These are phyloP conservation scores for Chionographis japonica DNA, from an alignment of 106 monocot genomes.

Conservation along the genomic window DNA sequence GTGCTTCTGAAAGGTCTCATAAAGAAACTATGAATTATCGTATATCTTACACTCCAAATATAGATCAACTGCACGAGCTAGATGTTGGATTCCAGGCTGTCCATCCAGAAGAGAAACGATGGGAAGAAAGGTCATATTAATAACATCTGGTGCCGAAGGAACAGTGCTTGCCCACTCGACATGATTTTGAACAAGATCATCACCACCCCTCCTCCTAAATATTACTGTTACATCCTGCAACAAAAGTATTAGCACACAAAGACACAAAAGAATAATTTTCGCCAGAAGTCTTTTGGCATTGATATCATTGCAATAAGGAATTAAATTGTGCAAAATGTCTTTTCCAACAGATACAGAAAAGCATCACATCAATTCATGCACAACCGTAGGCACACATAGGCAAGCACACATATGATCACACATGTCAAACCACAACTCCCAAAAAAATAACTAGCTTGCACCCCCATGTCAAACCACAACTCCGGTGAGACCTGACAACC, in stretches of 20 bases:
- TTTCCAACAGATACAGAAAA: too few relatives aligned
- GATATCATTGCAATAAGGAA: too few relatives aligned
- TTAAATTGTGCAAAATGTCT: too few relatives aligned
- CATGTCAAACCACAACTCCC: too few relatives aligned
- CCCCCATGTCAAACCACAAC: too few relatives aligned
- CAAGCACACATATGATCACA: too few relatives aligned
- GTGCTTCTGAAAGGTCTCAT: not conserved
- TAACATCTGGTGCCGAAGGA: constrained; percentile 75
- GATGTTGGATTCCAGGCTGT: constrained; percentile 51
- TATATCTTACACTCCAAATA: constrained; percentile 81
- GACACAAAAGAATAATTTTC: not conserved
- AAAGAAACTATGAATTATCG: not conserved
- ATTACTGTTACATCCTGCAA: constrained; percentile 92
- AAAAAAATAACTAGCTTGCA: too few relatives aligned
- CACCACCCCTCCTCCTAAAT: constrained; percentile 87
- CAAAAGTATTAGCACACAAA: constrained; percentile 4
- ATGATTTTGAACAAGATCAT: constrained; percentile 92
- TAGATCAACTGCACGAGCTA: constrained; percentile 75
- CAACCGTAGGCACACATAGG: too few relatives aligned
- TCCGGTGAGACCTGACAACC: too few relatives aligned
- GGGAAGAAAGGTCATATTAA: constrained; percentile 89
- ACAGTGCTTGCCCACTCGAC: constrained; percentile 70
- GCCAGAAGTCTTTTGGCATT: not conserved
- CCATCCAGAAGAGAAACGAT: constrained; percentile 73
- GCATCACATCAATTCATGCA: too few relatives aligned